Evolutionary conservation across 2,329 filamentous ascomycete species (phyloP), one percentile per base, ranked within the genome.

Genomic region (Chaetomium strumarium): DNA sequence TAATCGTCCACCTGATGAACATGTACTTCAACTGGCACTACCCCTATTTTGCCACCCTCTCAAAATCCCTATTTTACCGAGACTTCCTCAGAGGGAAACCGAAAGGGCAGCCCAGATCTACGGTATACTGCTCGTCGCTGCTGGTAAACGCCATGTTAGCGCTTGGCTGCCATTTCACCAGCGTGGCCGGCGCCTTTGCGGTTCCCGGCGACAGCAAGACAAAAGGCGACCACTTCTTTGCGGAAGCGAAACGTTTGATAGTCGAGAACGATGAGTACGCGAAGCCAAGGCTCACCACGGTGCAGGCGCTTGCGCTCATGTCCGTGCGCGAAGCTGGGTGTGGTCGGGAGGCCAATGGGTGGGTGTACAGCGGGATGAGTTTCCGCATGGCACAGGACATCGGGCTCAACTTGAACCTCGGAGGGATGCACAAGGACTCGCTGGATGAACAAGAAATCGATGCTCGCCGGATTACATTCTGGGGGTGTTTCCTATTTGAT

Each of bases 21-120:
- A 91, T 97, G 88, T 99, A 99, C 71, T 97, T 97, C 71, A 90
- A 85, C 62, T 97, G 92, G 87, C 93, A 97, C 69, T 97, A 97
- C 68, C 85, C 90, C 16, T 97, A 93, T 70, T 99, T 97, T 68
- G 92, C 90, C 4, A 93, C 88, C 0, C 75, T 97, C 7, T 92
- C 91, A 12, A 95, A 89, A 67, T 83, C 79, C 36, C 73, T 95
- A 31, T 97, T 99, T 66, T 91, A 88, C 65, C 80, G 85, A 39
- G 91, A 97, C 66, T 96, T 95, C 62, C 68, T 85, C 41, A 79
- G 78, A 13, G 92, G 93, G 0, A 83, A 78, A 56, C 80, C 80
- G 4, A 74, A 74, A 1, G 69, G 75, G 8, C 64, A 64, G 19
- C 70, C 67, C 64, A 80, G 72, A 51, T 73, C 72, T 41, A 87